phyloP scores from a whole-genome alignment of 805 yeast genomes.

The Zygosaccharomyces siamensis region DNA sequence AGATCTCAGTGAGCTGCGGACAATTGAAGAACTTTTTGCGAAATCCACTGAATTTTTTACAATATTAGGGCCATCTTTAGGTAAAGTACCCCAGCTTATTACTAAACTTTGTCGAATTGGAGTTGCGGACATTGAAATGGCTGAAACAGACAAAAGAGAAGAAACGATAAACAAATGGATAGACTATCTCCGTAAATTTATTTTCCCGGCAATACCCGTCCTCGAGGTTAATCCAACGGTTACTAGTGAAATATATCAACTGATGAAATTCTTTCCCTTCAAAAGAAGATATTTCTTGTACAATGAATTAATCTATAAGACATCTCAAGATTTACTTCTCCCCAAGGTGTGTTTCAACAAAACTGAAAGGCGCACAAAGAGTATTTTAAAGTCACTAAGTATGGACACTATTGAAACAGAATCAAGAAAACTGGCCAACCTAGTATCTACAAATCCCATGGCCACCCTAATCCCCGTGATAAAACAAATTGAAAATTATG shows the following conservation, averaged over 20 bases:
- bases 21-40: slow-evolving; percentile 43
- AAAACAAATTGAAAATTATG: slow-evolving; percentile 86
- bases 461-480: slow-evolving; percentile 68
- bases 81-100: slow-evolving; percentile 45
- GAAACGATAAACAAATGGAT: slow-evolving; percentile 44
- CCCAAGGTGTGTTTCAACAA: slow-evolving; percentile 56
- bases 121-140: slow-evolving; percentile 33
- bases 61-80: slow-evolving; percentile 52
- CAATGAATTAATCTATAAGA: slow-evolving; percentile 64
- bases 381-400: slow-evolving; percentile 72
- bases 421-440: slow-evolving; percentile 69
- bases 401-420: slow-evolving; percentile 69
- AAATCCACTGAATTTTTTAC: slow-evolving; percentile 47
- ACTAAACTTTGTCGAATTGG: slow-evolving; percentile 62
- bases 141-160: slow-evolving; percentile 10
- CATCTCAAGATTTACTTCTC: slow-evolving; percentile 50
- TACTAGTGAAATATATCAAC: slow-evolving; percentile 52
- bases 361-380: slow-evolving; percentile 76
- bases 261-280: slow-evolving; percentile 50
- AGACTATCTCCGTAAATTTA: slow-evolving; percentile 55
- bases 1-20: slow-evolving; percentile 37
- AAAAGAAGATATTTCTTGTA: slow-evolving; percentile 71
- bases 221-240: slow-evolving; percentile 54
- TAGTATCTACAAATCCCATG: slow-evolving; percentile 72
- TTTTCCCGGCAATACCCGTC: slow-evolving; percentile 58